Evolutionary conservation across 1,284 basidiomycete genomes (phyloP), one percentile per base, ranked within the genome.

Genomic region (Ceratobasidium sp.): DNA sequence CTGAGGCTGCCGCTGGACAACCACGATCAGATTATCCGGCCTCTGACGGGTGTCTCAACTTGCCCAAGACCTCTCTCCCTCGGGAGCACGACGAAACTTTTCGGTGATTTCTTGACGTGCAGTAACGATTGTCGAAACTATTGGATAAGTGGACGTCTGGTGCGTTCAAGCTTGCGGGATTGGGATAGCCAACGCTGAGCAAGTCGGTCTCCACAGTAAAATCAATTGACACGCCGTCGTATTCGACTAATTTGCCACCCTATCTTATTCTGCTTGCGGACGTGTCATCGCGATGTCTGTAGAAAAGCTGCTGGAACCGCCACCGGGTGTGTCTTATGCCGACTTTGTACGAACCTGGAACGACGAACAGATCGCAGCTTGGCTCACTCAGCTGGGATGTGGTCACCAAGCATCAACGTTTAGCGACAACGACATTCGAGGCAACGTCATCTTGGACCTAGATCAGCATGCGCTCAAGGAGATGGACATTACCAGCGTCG

Each of bases 391-490:
- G 42, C 86, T 89, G 73, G 90, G 88, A 77, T 94, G 93, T 76
- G 85, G 82, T 0, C 85, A 86, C 38, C 90, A 93, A 77, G 86
- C 88, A 1, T 79, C 84, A 3, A 83, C 86, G 0, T 98, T 98
- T 82, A 86, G 85, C 62, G 83, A 84, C 4, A 92, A 95, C 81
- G 94, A 97, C 79, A 95, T 98, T 76, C 83, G 92, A 54, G 94
- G 95, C 9, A 90, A 92, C 78, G 88, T 97, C 44, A 80, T 98
- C 7, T 84, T 97, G 63, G 95, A 98, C 77, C 82, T 98, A 46
- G 95, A 97, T 78, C 92, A 94, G 81, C 81, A 83, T 4, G 91
- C 88, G 1, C 81, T 98, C 56, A 93, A 90, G 79, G 95, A 97
- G 81, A 92, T 97, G 86, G 92, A 92, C 36, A 87, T 98, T 36